Base-by-base conservation (phyloP, 257 asterid species). In the Solanum pennellii region DNA sequence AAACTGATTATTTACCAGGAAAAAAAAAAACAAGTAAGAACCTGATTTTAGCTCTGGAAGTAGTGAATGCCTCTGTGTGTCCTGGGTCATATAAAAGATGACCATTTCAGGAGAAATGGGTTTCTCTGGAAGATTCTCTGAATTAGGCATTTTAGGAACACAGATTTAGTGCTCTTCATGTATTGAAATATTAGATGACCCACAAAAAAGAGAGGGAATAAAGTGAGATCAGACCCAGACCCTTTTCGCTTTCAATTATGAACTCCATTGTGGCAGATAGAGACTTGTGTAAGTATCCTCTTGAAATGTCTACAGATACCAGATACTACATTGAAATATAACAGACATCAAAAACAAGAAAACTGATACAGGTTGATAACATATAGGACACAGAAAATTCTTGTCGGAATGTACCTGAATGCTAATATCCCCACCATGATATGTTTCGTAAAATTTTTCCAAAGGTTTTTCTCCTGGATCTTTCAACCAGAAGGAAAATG, bases 221-320 rank as follows among this genome's bases (percentile, higher is more conserved):
- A 52, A 69, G 20, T 42, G 10, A 72, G 87, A 77, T 84, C 62
- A 56, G 85, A 35, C n/a, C 23, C 66, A 10, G 86, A 95, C 98
- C 98, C 90, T 89, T 92, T 89, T 93, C 95, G 80, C 94, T 93
- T 91, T 92, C 94, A 79, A 94, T 89, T 88, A 95, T 94, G 90
- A 94, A 93, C 91, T 95, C 98, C 90, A 92, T 5, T 27, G 95
- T 90, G 75, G 94, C 90, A 60, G 98, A 91, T 86, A 95, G 85
- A 86, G 97, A 93, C 88, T 95, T 95, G 88, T 95, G 95, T 29
- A 95, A 91, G 91, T 94, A 94, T 89, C 98, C 98, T 91, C 98
- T 94, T 65, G 91, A 91, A 49, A 94, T 86, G 86, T 94, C 97
- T 84, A 93, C 95, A 75, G 95, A 92, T 86, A 89, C 91, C 90